A percentile compares a stretch with the other conserved stretches of the same genome.
phyloP scores from a whole-genome alignment of 371 early-diverging fungal species.

The Lichtheimia ramosa region DNA sequence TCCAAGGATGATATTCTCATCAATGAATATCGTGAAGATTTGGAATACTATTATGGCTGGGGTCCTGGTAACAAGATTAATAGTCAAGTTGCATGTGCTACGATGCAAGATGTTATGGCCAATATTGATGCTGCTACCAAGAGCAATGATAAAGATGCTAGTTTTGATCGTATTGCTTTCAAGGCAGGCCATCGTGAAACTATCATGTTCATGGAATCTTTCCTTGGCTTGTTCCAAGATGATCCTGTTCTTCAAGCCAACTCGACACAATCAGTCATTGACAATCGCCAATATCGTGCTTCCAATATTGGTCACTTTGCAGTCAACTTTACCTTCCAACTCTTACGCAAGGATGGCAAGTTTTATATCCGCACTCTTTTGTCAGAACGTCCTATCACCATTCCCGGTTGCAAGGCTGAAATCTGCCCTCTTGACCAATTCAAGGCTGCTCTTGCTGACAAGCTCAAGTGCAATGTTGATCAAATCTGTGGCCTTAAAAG shows the following conservation, averaged over 20 bases:
- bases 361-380: conserved; percentile 10
- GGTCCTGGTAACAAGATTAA: conserved; percentile 37
- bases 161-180: conserved; percentile 15
- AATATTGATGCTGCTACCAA: conserved; percentile 15
- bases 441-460: neutral
- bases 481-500: neutral
- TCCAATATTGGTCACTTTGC: conserved; percentile 13
- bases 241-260: neutral
- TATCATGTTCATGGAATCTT: conserved; percentile 25
- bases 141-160: neutral
- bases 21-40: conserved; percentile 38
- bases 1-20: conserved; percentile 22
- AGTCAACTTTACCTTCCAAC: conserved; percentile 7
- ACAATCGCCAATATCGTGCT: conserved; percentile 11
- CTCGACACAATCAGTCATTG: conserved; percentile 5
- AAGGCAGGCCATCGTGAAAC: conserved; percentile 44
- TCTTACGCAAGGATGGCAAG: conserved; percentile 4
- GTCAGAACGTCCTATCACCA: conserved; percentile 10
- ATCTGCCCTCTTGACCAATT: conserved; percentile 8
- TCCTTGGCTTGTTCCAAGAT: conserved; percentile 32
- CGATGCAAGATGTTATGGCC: conserved; percentile 21
- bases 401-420: conserved; percentile 16
- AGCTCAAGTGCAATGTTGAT: neutral
- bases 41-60: conserved; percentile 33
- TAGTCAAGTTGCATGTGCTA: conserved; percentile 25